A percentile compares a stretch with the other conserved stretches of the same genome.
Conservation (phyloP, 2,329 filamentous ascomycete genomes). For the Botrytis tulipae region DNA sequence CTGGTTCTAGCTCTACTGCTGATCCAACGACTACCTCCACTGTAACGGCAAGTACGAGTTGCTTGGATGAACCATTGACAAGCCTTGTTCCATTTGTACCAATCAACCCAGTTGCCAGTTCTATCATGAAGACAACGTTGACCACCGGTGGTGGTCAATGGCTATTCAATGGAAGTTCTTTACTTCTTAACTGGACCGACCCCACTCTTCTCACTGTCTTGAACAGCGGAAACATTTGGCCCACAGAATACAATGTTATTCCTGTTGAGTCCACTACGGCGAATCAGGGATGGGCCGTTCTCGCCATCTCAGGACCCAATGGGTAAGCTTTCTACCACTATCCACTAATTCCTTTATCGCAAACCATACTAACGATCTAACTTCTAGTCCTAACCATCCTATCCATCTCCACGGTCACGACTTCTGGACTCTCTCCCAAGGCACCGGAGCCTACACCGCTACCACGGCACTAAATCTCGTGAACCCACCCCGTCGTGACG, state of each 20-base stretch:
- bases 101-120: slow-evolving; percentile 28
- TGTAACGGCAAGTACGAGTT: slow-evolving; percentile 28
- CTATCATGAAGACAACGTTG: slow-evolving; percentile 24
- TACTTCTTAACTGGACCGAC: slow-evolving; percentile 47
- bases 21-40: slow-evolving; percentile 34
- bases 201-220: slow-evolving; percentile 44
- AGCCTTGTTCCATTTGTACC: slow-evolving; percentile 35
- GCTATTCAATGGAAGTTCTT: slow-evolving; percentile 48
- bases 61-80: slow-evolving; percentile 36
- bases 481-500: slow-evolving; percentile 54
- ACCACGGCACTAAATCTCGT: slow-evolving; percentile 36
- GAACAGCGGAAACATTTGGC: slow-evolving; percentile 35
- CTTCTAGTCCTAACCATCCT: slow-evolving; percentile 30
- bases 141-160: slow-evolving; percentile 44
- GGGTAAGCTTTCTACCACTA: slow-evolving; percentile 35
- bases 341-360: slow-evolving; percentile 14
- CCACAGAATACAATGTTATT: slow-evolving; percentile 35
- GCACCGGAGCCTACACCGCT: slow-evolving; percentile 40
- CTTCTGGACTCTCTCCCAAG: slow-evolving; percentile 49
- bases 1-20: slow-evolving; percentile 37
- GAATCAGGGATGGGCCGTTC: slow-evolving; percentile 30
- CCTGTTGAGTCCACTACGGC: slow-evolving; percentile 42
- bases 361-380: neutral
- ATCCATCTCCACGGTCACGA: slow-evolving; percentile 53
- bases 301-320: slow-evolving; percentile 32